Percentiles rank a stretch among this genome's conserved stretches.
phyloP scores from a whole-genome alignment of 257 asterid genomes.

The Penstemon newberryi region DNA sequence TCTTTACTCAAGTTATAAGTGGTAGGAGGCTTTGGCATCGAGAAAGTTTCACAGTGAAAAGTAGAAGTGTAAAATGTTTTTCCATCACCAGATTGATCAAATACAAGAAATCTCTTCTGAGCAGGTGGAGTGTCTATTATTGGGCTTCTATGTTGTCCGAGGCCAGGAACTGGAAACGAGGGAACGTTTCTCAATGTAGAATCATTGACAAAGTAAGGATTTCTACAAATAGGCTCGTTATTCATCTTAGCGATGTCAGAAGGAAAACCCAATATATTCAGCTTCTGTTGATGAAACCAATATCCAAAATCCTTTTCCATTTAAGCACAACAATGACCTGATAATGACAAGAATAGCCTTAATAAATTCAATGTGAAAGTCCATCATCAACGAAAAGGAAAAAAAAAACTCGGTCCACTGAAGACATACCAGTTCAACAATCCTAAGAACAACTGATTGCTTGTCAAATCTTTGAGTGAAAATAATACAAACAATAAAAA shows the following conservation, averaged over 20 bases:
- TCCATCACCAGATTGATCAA: conserved; percentile 79
- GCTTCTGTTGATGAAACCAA: too few relatives aligned
- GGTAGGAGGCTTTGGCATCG: conserved; percentile 36
- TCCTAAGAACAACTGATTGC: conserved; percentile 43
- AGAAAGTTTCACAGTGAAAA: conserved; percentile 32
- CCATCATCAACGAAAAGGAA: neutral
- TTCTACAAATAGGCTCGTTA: conserved; percentile 37
- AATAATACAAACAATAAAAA: conserved; percentile 36
- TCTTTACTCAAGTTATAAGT: conserved; percentile 35
- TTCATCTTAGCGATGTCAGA: conserved; percentile 32
- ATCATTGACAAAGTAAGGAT: conserved; percentile 40
- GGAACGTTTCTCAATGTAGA: conserved; percentile 45
- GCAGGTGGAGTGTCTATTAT: conserved; percentile 27
- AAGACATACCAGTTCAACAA: conserved; percentile 33
- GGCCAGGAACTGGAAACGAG: conserved; percentile 32
- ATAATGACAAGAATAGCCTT: neutral
- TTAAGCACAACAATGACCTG: neutral
- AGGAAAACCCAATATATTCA: conserved; percentile 31
- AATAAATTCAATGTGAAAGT: neutral
- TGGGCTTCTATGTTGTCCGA: conserved; percentile 30
- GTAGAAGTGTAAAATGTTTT: conserved; percentile 67
- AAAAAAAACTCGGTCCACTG: neutral
- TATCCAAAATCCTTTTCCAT: too few relatives aligned
- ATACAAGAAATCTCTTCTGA: conserved; percentile 68
- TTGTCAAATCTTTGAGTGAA: conserved; percentile 46